These are phyloP conservation scores for Paraphoma sp. DNA, from an alignment of 2,329 filamentous ascomycete species.

Conservation along the genomic window DNA sequence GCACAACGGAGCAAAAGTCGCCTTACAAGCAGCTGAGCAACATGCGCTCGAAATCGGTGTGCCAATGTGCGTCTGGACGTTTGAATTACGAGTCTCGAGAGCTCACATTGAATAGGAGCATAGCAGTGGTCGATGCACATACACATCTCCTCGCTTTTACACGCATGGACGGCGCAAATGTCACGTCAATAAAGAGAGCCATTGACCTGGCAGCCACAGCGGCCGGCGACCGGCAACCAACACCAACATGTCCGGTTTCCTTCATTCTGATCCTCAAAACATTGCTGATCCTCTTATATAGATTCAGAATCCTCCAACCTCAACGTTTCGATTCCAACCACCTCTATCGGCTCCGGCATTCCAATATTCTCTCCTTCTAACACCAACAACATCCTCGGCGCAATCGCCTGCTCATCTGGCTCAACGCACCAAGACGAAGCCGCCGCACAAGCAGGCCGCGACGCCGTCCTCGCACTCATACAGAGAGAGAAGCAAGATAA, in stretches of 20 bases:
- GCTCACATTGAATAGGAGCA: slow-evolving; percentile 1
- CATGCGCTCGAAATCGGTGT: slow-evolving; percentile 28
- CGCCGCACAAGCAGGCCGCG: slow-evolving; percentile 58
- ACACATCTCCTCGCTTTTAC: slow-evolving; percentile 53
- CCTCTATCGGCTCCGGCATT: slow-evolving; percentile 60
- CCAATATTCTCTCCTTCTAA: slow-evolving; percentile 56
- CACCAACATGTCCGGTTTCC: slow-evolving; percentile 47
- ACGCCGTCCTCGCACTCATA: slow-evolving; percentile 51
- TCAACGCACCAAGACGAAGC: slow-evolving; percentile 61
- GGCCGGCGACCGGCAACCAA: slow-evolving; percentile 59
- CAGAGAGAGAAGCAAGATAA: slow-evolving; percentile 23
- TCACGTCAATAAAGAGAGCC: slow-evolving; percentile 63
- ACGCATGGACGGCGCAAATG: slow-evolving; percentile 55
- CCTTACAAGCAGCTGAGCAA: slow-evolving; percentile 27
- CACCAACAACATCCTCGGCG: slow-evolving; percentile 57
- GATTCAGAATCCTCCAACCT: slow-evolving; percentile 56
- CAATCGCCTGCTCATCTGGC: slow-evolving; percentile 61
- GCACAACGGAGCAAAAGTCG: slow-evolving; percentile 27
- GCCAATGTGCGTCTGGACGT: slow-evolving; percentile 32
- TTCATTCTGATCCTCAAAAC: slow-evolving; percentile 36
- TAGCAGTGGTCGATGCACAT: slow-evolving; percentile 9
- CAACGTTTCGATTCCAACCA: slow-evolving; percentile 26
- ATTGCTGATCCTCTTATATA: slow-evolving; percentile 56
- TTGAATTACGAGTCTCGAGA: neutral
- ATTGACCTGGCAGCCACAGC: slow-evolving; percentile 67